These are phyloP conservation scores for Ascomycota sp. DNA, from an alignment of 2,329 filamentous ascomycete species.

Conservation along the genomic window DNA sequence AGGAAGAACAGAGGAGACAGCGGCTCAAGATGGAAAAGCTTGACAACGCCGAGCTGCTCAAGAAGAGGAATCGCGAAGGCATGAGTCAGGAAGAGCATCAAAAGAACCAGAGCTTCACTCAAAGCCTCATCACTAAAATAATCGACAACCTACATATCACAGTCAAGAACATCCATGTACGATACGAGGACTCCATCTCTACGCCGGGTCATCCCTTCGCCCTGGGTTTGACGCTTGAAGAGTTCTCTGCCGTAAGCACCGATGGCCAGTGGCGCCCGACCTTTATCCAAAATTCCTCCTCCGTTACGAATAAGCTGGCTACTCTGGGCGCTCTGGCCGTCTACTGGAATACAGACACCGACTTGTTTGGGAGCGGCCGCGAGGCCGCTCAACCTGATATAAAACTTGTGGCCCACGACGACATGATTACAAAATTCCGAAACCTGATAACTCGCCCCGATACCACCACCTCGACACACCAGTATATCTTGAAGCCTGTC, in stretches of 20 bases:
- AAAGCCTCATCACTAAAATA: conserved; percentile 85
- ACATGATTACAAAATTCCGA: conserved; percentile 56
- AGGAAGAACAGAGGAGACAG: conserved; percentile 70
- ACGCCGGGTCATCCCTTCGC: conserved; percentile 89
- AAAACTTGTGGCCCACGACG: conserved; percentile 44
- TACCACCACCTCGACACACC: conserved; percentile 38
- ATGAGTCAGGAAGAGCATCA: conserved; percentile 89
- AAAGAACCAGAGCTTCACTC: conserved; percentile 92
- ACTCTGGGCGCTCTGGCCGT: conserved; percentile 73
- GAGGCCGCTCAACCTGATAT: conserved; percentile 28
- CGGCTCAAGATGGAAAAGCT: conserved; percentile 97
- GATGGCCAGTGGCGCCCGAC: conserved; percentile 87
- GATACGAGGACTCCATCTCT: conserved; percentile 93
- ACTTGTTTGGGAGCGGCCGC: conserved; percentile 60
- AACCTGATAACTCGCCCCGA: conserved; percentile 57
- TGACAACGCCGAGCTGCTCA: conserved; percentile 83
- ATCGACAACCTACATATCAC: conserved; percentile 96
- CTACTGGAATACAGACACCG: conserved; percentile 94
- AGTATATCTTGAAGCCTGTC: conserved; percentile 90
- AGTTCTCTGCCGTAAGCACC: conserved; percentile 92
- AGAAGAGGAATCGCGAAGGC: conserved; percentile 77
- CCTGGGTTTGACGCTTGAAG: conserved; percentile 72
- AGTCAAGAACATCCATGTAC: conserved; percentile 93
- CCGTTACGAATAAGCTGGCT: conserved; percentile 78
- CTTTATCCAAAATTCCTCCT: conserved; percentile 72